Evolutionary conservation across 2,329 filamentous ascomycete genomes (phyloP).

Genomic region (Stagonosporopsis tanaceti): DNA sequence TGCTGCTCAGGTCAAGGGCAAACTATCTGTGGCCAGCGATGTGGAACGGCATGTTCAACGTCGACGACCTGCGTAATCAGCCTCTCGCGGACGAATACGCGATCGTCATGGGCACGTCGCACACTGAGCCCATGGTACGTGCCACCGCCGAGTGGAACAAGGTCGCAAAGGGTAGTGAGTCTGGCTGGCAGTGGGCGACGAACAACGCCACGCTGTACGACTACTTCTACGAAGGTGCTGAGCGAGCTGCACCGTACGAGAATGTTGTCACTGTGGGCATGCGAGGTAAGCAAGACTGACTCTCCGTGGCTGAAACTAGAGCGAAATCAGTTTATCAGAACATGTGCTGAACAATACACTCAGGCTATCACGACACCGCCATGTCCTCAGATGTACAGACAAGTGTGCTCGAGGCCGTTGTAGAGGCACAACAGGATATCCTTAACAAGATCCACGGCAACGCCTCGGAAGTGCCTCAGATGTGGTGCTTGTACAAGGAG

Average conservation of each 20-base stretch:
- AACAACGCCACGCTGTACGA: constrained; percentile 73
- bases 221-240: constrained; percentile 73
- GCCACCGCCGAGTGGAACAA: constrained; percentile 61
- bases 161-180: constrained; percentile 58
- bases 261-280: constrained; percentile 72
- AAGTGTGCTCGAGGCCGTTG: constrained; percentile 66
- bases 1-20: constrained; percentile 72
- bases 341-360: neutral
- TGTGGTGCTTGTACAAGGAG: constrained; percentile 79
- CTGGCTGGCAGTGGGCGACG: constrained; percentile 71
- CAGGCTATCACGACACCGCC: constrained; percentile 67
- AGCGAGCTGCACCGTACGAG: constrained; percentile 71
- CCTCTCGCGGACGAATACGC: constrained; percentile 76
- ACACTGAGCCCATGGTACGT: constrained; percentile 75
- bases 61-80: constrained; percentile 74
- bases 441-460: constrained; percentile 64
- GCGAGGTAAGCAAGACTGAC: constrained; percentile 59
- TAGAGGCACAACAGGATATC: constrained; percentile 67
- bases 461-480: constrained; percentile 66
- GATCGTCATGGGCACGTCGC: constrained; percentile 75
- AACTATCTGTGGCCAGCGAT: constrained; percentile 80
- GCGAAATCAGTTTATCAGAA: neutral
- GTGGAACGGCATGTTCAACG: constrained; percentile 76
- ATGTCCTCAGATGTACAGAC: constrained; percentile 66
- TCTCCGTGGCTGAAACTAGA: too few species aligned